Evolutionary conservation across 257 asterid genomes (phyloP).

Genomic region (Plantago elongata): DNA sequence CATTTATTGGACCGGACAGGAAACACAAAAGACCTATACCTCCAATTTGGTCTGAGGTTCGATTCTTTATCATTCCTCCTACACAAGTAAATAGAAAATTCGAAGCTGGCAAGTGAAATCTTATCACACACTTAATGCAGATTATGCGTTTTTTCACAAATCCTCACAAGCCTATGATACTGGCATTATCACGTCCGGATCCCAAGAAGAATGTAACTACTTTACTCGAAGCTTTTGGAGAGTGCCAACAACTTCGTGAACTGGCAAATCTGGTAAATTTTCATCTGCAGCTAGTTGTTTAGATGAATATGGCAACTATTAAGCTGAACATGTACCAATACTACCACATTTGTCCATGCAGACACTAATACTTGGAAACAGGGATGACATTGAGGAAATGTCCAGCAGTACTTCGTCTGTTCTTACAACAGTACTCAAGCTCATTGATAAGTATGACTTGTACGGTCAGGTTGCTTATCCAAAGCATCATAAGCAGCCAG

Average conservation of each 20-base stretch:
- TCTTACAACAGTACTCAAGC: slow-evolving; percentile 65
- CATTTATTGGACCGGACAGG: slow-evolving; percentile 16
- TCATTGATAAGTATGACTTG: slow-evolving; percentile 68
- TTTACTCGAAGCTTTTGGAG: slow-evolving; percentile 79
- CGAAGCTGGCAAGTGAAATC: background rate
- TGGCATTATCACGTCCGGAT: slow-evolving; percentile 80
- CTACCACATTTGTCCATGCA: slow-evolving; percentile 18
- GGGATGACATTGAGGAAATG: slow-evolving; percentile 85
- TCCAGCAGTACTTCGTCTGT: slow-evolving; percentile 57
- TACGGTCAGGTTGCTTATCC: slow-evolving; percentile 92
- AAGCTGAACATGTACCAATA: too few relatives aligned
- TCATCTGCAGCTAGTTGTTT: background rate
- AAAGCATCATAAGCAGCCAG: slow-evolving; percentile 73
- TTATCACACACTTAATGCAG: slow-evolving; percentile 24
- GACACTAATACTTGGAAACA: slow-evolving; percentile 87
- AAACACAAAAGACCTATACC: slow-evolving; percentile 73
- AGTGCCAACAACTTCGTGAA: slow-evolving; percentile 68
- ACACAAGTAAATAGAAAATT: too few relatives aligned
- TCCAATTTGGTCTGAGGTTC: slow-evolving; percentile 69
- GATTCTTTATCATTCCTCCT: too few relatives aligned
- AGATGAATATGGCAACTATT: background rate
- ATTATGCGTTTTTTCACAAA: slow-evolving; percentile 75
- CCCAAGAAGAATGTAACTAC: slow-evolving; percentile 79
- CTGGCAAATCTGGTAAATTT: slow-evolving; percentile 78
- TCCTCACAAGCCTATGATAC: slow-evolving; percentile 91